Percentiles rank a stretch among this genome's conserved stretches.
Conservation (phyloP, 176 grass and related monocot genomes). For the Oryza nivara region DNA sequence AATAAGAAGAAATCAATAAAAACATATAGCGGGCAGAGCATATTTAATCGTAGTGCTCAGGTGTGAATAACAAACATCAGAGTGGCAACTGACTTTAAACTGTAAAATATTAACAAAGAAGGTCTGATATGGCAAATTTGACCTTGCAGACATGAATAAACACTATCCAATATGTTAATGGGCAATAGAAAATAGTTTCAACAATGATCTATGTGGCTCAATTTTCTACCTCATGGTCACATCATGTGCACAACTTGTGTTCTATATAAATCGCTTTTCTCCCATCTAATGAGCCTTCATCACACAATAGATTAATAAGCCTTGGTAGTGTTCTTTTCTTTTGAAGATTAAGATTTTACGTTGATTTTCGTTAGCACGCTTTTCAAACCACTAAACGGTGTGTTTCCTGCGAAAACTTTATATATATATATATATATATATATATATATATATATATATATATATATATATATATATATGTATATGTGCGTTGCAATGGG, state of each 20-base stretch:
- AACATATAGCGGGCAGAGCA: neutral
- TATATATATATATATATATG: too few relatives aligned
- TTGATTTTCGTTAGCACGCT: too few relatives aligned
- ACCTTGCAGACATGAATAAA: neutral
- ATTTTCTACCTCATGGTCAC: neutral
- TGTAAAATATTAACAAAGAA: neutral
- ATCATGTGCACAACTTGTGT: neutral
- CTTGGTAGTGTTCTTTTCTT: too few relatives aligned
- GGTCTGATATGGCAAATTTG: neutral
- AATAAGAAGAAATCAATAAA: conserved; percentile 37
- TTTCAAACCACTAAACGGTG: too few relatives aligned
- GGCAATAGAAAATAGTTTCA: neutral
- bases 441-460: too few relatives aligned
- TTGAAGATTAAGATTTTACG: too few relatives aligned
- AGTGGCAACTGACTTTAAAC: neutral
- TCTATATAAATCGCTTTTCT: neutral
- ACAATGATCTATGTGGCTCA: neutral
- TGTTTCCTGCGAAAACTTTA: too few relatives aligned
- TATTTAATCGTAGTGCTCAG: neutral
- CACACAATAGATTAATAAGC: neutral
- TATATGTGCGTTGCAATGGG: too few relatives aligned
- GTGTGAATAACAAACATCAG: neutral
- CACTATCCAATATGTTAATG: neutral
- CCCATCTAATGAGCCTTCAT: neutral
- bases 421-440: too few relatives aligned